These are phyloP conservation scores for Boletus edulis DNA, from an alignment of 768 basidiomycete genomes.

Conservation along the genomic window DNA sequence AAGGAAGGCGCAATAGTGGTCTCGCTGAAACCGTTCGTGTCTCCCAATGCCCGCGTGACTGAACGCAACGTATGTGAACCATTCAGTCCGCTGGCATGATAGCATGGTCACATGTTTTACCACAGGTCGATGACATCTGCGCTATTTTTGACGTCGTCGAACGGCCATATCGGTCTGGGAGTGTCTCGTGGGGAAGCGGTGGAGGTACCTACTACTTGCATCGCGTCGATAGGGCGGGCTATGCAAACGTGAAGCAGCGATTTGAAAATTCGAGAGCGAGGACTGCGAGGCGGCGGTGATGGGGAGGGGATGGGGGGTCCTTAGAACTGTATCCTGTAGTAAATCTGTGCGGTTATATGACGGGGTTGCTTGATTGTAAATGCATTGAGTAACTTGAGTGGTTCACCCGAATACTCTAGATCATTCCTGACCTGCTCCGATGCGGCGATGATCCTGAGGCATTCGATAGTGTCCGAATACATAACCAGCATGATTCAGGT, in stretches of 20 bases:
- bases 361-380: neutral
- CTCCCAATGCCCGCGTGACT: slow-evolving; percentile 72
- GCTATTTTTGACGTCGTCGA: slow-evolving; percentile 80
- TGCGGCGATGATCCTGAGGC: no score
- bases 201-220: slow-evolving; percentile 75
- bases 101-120: neutral
- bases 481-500: no score
- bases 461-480: no score
- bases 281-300: slow-evolving; percentile 26
- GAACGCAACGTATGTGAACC: slow-evolving; percentile 70
- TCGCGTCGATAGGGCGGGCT: slow-evolving; percentile 70
- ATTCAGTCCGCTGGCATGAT: neutral
- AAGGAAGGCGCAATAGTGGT: slow-evolving; percentile 92
- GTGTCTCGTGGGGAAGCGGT: slow-evolving; percentile 78
- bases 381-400: no score
- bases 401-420: no score
- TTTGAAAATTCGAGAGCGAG: slow-evolving; percentile 49
- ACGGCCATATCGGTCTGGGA: slow-evolving; percentile 63
- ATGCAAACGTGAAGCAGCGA: slow-evolving; percentile 54
- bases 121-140: slow-evolving; percentile 71
- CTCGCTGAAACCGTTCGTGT: slow-evolving; percentile 83
- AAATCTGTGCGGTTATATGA: neutral
- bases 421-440: no score
- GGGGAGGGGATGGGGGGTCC: no score
- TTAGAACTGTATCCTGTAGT: neutral